phyloP scores from a whole-genome alignment of 306 rosid species.

The Gynostemma pentaphyllum region DNA sequence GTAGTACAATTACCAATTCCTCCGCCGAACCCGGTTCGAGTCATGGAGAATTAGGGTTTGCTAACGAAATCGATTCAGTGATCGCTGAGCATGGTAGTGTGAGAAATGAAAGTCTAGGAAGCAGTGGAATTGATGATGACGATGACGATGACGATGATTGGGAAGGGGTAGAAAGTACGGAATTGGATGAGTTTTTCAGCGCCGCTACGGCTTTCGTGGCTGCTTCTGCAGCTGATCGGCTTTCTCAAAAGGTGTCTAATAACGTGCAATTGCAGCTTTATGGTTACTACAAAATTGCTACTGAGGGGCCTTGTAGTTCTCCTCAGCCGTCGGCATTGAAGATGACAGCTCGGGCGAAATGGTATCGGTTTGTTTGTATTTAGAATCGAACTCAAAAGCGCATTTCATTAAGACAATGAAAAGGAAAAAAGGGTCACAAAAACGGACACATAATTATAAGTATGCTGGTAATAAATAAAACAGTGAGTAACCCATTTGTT shows the following conservation, averaged over 20 bases:
- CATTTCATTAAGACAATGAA: too few relatives aligned
- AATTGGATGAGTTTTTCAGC: conserved; percentile 74
- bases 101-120: conserved; percentile 42
- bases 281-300: conserved; percentile 86
- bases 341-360: conserved; percentile 93
- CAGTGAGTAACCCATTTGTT: too few relatives aligned
- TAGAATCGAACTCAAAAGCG: too few relatives aligned
- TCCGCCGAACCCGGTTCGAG: background rate
- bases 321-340: conserved; percentile 88
- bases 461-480: too few relatives aligned
- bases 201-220: conserved; percentile 90
- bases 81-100: conserved; percentile 86
- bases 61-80: conserved; percentile 54
- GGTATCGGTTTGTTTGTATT: conserved; percentile 34
- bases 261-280: conserved; percentile 78
- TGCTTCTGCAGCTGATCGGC: conserved; percentile 79
- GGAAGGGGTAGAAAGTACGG: conserved; percentile 98
- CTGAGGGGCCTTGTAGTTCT: conserved; percentile 88
- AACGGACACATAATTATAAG: too few relatives aligned
- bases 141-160: conserved; percentile 81
- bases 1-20: background rate
- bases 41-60: conserved; percentile 8
- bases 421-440: too few relatives aligned
- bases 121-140: conserved; percentile 38
- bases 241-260: conserved; percentile 65